Base-by-base conservation (phyloP, 2,329 filamentous ascomycete species). In the Fusarium sublunatum region DNA sequence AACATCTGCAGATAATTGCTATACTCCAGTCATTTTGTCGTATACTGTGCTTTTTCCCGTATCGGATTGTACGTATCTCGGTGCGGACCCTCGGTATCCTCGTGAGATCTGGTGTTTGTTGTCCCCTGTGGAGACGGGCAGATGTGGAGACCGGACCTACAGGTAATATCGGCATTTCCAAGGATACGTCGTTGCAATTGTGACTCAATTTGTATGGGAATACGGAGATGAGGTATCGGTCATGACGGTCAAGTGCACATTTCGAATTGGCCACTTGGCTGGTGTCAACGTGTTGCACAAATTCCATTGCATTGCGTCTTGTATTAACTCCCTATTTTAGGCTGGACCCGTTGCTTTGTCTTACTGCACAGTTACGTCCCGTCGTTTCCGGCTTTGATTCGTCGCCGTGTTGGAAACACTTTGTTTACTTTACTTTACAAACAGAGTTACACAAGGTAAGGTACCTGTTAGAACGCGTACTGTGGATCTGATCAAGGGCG, bases 51-150 rank as follows among this genome's bases (percentile, higher is more conserved):
- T 19, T 19, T 19, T 19, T 19, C 19, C 19, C 26, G 40, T 59
- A 39, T 25, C 22, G 29, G 29, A n/a, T 12, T 34, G 28, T 13
- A 34, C 26, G 24, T 38, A 36, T 31, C 41, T 58, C 54, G 53
- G 56, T 54, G 49, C 48, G 56, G 48, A 38, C 47, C 55, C 32
- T 45, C 35, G 47, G 36, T 26, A 40, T 40, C 48, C 48, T 60
- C 34, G 42, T 60, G 45, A 53, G 55, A 58, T 58, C 53, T 58
- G 55, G 34, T 60, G 42, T 60, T 60, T 61, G 48, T 39, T 56
- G 56, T 61, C 50, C 28, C 26, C 49, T 60, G 50, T 61, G 57
- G 56, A 61, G 42, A 39, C 42, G 40, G 54, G 39, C 26, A 54
- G 47, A 39, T 60, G 54, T 60, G 55, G 55, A 34, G 41, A 54